Evolutionary conservation across 1,284 basidiomycete genomes (phyloP).

Genomic region (Naganishia sp.): DNA sequence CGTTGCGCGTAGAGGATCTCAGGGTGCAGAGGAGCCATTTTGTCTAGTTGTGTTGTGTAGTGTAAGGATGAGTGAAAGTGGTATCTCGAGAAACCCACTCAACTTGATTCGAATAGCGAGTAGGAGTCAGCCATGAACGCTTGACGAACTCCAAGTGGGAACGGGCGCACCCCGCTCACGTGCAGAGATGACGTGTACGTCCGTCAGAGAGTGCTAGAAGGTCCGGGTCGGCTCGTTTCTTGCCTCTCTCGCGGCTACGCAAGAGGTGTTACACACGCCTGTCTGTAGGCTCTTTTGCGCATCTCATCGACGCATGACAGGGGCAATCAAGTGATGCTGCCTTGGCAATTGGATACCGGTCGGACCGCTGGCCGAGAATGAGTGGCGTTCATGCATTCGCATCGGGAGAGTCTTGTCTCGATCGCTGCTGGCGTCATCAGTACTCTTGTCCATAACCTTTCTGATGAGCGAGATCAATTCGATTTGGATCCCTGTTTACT

Average conservation of each 20-base stretch:
- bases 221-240: neutral
- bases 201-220: conserved; percentile 12
- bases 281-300: too few species aligned
- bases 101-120: neutral
- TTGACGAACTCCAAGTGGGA: too few species aligned
- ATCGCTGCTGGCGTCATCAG: conserved; percentile 24
- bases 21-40: conserved; percentile 62
- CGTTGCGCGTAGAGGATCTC: conserved; percentile 91
- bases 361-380: neutral
- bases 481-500: too few species aligned
- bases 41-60: conserved; percentile 18
- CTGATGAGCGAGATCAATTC: too few species aligned
- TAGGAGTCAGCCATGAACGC: neutral
- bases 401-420: neutral
- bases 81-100: too few species aligned
- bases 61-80: neutral
- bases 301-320: too few species aligned
- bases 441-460: too few species aligned
- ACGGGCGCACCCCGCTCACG: neutral
- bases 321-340: too few species aligned
- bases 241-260: too few species aligned
- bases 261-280: too few species aligned
- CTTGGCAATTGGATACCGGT: too few species aligned
- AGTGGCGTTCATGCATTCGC: neutral
- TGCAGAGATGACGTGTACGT: conserved; percentile 9